Base-by-base conservation (phyloP, 2,329 filamentous ascomycete genomes). In the Talaromyces pinophilus region DNA sequence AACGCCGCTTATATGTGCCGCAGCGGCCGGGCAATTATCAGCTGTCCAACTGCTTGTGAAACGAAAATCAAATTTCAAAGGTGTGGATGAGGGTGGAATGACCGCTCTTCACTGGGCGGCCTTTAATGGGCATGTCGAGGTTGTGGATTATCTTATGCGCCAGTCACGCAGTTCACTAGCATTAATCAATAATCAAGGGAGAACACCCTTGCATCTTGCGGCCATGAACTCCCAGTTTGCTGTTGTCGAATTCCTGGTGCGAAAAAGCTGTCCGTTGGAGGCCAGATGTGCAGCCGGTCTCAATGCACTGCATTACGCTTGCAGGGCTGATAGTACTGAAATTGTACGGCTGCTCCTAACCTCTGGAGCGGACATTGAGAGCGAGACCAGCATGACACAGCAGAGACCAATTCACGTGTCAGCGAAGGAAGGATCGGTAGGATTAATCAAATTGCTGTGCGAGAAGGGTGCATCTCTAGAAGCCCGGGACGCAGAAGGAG, bases 271-370 rank as follows among this genome's bases (percentile, higher is more conserved):
- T 17, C 63, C 71, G 1, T 59, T 78, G 8, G 75, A 79, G 60
- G 66, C 64, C n/a, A 70, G 69, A 50, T 80, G 78, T 63, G 67
- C 64, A 2, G 67, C 71, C 13, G 73, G 72, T 2, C 67, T 76
- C 13, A 73, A 74, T 22, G 69, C 77, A 1, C 72, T 80, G 46
- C 78, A 80, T 66, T 80, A 80, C 69, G 78, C 78, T 40, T 79
- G 78, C 40, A 69, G 72, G 48, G 70, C 72, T 10, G 69, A 74
- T 59, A 75, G 69, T 59, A 38, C 71, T 13, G 75, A 74, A 13
- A 72, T 77, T 17, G 70, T 76, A 1, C 71, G 70, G 19, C 70
- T 79, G 28, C 69, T 80, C 6, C 68, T 80, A n/a, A 69, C 72
- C 40, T 73, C 69, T 38, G 75, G 72, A 11, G 75, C 77, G 13